Conservation (phyloP, 129 eudicot species). For the Oenanthe sinensis region DNA sequence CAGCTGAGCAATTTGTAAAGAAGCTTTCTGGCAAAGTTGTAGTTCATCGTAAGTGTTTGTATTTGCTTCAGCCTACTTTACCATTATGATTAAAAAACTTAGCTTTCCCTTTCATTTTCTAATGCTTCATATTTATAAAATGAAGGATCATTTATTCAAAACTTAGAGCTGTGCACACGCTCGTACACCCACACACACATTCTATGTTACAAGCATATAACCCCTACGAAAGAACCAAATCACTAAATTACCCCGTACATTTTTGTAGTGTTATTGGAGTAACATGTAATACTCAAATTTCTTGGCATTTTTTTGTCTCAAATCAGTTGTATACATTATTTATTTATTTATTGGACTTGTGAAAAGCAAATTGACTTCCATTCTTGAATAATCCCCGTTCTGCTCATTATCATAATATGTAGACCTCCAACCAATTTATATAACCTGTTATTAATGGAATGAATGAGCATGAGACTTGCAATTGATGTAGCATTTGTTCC, state of each 20-base stretch:
- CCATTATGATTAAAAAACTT: not conserved
- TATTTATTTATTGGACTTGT: not conserved
- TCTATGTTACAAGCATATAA: not conserved
- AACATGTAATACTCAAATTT: not conserved
- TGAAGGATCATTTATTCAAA: not conserved
- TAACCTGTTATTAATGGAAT: not conserved
- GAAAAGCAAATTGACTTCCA: not conserved
- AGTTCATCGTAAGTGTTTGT: constrained; percentile 66
- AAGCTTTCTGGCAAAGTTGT: constrained; percentile 64
- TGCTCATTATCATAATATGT: not conserved
- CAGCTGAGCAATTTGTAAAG: constrained; percentile 78
- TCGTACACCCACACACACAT: not conserved
- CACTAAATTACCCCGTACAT: not conserved
- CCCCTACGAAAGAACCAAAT: not conserved
- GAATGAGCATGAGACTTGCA: not conserved
- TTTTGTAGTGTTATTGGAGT: not conserved
- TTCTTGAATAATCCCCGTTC: not conserved
- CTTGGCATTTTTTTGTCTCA: not conserved
- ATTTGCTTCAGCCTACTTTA: not conserved
- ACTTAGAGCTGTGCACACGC: not conserved
- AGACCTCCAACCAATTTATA: not conserved
- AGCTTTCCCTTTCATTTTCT: not conserved
- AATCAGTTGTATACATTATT: not conserved
- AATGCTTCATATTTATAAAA: not conserved
- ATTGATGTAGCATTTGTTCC: not conserved